Conservation (phyloP, 805 yeast species). For the Spathaspora hagerdaliae region DNA sequence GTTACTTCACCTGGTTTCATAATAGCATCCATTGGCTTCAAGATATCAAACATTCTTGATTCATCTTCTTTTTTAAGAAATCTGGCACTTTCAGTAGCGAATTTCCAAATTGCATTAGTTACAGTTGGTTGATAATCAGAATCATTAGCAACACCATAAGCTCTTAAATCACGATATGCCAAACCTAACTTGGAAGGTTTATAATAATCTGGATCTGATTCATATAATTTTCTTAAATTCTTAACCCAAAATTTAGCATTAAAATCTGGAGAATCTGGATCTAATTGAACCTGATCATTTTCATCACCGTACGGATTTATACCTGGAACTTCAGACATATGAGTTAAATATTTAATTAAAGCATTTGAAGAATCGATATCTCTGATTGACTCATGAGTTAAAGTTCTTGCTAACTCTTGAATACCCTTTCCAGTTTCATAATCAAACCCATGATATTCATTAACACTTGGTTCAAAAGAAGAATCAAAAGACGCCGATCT, state of each 20-base stretch:
- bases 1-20: constrained; percentile 38
- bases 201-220: constrained; percentile 57
- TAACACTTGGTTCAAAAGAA: constrained; percentile 13
- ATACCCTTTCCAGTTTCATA: constrained; percentile 28
- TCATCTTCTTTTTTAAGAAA: constrained; percentile 16
- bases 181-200: constrained; percentile 59
- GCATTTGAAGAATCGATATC: constrained; percentile 16
- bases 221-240: constrained; percentile 51
- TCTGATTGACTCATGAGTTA: constrained; percentile 18
- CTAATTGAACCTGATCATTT: constrained; percentile 39
- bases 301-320: constrained; percentile 30
- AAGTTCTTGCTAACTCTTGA: constrained; percentile 41
- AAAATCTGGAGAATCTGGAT: constrained; percentile 58
- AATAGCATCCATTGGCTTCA: constrained; percentile 32
- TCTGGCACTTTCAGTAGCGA: constrained; percentile 13
- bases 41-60: constrained; percentile 25
- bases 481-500: constrained; percentile 1
- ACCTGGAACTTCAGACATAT: constrained; percentile 54
- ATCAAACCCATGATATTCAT: constrained; percentile 34
- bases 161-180: constrained; percentile 55
- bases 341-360: constrained; percentile 37
- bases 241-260: constrained; percentile 65
- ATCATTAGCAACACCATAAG: constrained; percentile 63
- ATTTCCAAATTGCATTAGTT: constrained; percentile 35
- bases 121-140: constrained; percentile 64